Evolutionary conservation across 2,329 filamentous ascomycete species (phyloP).

Genomic region (Dothistroma septosporum): DNA sequence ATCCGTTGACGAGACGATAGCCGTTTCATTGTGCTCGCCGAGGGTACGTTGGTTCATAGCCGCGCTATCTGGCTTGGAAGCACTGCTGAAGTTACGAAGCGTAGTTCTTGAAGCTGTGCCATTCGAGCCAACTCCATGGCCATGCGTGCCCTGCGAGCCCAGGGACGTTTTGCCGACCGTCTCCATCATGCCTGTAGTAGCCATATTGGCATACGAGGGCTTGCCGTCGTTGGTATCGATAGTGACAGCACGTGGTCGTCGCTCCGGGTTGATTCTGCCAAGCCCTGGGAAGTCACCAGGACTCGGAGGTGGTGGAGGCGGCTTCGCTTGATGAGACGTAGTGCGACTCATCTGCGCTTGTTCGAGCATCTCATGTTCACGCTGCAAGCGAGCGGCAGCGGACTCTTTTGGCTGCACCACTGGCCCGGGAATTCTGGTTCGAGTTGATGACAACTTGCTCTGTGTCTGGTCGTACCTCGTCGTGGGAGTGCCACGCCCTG

Average conservation of each 20-base stretch:
- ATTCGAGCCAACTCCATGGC: not conserved
- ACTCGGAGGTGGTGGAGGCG: constrained; percentile 10
- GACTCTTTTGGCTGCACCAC: constrained; percentile 3
- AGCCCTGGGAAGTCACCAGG: constrained; percentile 23
- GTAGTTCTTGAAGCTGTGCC: not conserved
- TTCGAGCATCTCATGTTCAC: constrained; percentile 5
- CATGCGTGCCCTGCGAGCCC: not conserved
- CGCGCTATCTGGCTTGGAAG: not conserved
- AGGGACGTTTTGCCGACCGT: not conserved
- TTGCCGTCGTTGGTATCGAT: not conserved
- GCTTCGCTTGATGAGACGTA: not conserved
- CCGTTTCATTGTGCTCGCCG: not conserved
- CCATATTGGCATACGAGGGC: constrained; percentile 21
- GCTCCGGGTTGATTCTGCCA: not conserved
- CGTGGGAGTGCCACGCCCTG: not conserved
- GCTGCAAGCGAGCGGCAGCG: constrained; percentile 17
- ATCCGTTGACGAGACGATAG: constrained; percentile 2
- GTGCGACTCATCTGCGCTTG: not conserved
- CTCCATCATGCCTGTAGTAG: constrained; percentile 6
- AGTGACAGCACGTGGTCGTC: not conserved
- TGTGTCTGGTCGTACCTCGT: not conserved
- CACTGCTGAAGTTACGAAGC: not conserved
- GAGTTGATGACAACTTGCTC: not conserved
- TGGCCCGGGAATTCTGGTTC: constrained; percentile 4
- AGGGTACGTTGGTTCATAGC: not conserved